Conservation (phyloP, 192 early-diverging fungal genomes). For the Coemansia sp. region DNA sequence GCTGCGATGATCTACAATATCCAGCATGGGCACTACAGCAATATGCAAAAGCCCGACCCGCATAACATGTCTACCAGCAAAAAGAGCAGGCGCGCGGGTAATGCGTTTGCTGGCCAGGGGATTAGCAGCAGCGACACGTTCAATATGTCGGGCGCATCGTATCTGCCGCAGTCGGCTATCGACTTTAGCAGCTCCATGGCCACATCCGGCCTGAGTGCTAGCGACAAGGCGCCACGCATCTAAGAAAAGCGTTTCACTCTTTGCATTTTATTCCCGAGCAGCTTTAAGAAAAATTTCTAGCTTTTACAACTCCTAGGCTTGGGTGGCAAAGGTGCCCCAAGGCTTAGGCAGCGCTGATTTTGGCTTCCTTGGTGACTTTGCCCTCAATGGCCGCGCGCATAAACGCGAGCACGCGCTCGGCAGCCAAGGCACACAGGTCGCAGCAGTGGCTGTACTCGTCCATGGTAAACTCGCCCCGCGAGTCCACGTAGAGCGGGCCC, state of each 20-base stretch:
- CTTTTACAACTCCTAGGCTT: background rate
- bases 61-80: background rate
- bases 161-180: constrained; percentile 1
- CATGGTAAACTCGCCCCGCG: constrained; percentile 69
- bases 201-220: background rate
- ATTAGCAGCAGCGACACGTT: constrained; percentile 26
- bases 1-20: constrained; percentile 29
- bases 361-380: constrained; percentile 38
- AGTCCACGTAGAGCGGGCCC: constrained; percentile 62
- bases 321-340: background rate
- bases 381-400: constrained; percentile 64
- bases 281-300: no score
- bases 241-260: background rate
- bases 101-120: constrained; percentile 16
- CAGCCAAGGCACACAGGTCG: constrained; percentile 37
- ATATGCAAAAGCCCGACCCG: constrained; percentile 1
- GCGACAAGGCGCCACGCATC: constrained; percentile 21
- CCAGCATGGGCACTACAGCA: constrained; percentile 22
- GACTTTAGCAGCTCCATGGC: constrained; percentile 10
- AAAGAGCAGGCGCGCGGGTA: constrained; percentile 9
- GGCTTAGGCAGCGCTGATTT: constrained; percentile 12
- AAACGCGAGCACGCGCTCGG: constrained; percentile 57
- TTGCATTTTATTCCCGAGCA: background rate
- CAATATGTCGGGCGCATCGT: constrained; percentile 5
- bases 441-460: constrained; percentile 52